Evolutionary conservation across 352 stramenopile genomes (phyloP), one percentile per base, ranked within the genome.

Genomic region (Phytophthora quininea): DNA sequence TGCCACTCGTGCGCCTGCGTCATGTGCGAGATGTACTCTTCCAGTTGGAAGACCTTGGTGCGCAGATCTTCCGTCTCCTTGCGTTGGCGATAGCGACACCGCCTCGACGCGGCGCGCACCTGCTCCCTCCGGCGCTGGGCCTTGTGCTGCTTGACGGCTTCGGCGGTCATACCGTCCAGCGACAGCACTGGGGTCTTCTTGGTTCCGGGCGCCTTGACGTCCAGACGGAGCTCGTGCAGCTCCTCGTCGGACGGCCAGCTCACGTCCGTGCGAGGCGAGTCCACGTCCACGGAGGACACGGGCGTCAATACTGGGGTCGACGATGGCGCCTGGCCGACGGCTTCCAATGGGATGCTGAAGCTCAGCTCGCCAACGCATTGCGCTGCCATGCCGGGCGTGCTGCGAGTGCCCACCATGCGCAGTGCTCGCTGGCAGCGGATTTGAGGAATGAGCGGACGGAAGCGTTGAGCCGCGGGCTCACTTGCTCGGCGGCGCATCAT

Each of bases 31-130:
- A 89, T 89, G 58, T 83, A 89, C 58, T 90, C 82, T 32, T 90
- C 79, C 7, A 90, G 62, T 66, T 90, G 77, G 54, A 89, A 88
- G 30, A 90, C 82, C 45, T 90, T 88, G 65, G 81, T 79, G 11
- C 82, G 79, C 3, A 90, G 74, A 49, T 90, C 82, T 47, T 90
- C 82, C 1, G 82, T 90, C 68, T 90, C 82, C 54, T 83, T 84
- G 47, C 82, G 70, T 46, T 90, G 82, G 4, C 82, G 82, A 57
- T 90, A 78, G 15, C 82, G 77, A 55, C 82, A 90, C 19, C 82
- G 75, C 14, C 82, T 67, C 2, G 79, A 89, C 0, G 82, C 82
- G 6, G 77, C 82, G 19, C 82, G 79, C 56, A 90, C 82, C 66
- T 90, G 82, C 51, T 90, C 82, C 10, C 82, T 70, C 30, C 82